phyloP scores from a whole-genome alignment of 352 stramenopile genomes.

The Aphanomyces astaci region DNA sequence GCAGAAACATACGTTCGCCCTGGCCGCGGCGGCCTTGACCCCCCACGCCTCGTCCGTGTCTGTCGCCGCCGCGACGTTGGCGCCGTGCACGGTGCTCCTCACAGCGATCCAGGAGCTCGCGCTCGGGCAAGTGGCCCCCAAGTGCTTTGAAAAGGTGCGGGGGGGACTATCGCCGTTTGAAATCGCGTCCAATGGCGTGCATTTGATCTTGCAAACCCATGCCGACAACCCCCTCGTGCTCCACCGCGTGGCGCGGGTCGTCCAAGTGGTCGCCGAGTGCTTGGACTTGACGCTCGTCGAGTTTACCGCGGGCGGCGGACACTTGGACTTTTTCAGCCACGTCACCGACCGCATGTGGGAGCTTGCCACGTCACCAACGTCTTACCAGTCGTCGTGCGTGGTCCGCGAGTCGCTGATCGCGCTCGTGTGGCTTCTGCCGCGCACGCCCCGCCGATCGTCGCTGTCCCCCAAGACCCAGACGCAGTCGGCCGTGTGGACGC shows the following conservation, averaged over 20 bases:
- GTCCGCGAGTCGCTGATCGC: slow-evolving; percentile 44
- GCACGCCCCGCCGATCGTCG: slow-evolving; percentile 15
- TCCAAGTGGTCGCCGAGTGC: slow-evolving; percentile 7
- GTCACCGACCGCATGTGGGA: slow-evolving; percentile 40
- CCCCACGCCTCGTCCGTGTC: not conserved
- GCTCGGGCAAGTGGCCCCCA: slow-evolving; percentile 30
- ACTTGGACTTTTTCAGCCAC: slow-evolving; percentile 46
- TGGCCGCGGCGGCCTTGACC: slow-evolving; percentile 27
- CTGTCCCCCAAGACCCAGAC: not conserved
- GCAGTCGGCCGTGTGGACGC: slow-evolving; percentile 27
- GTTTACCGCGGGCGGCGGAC: slow-evolving; percentile 36
- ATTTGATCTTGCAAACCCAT: slow-evolving; percentile 12
- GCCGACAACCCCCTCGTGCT: slow-evolving; percentile 31
- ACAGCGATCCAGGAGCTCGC: slow-evolving; percentile 52
- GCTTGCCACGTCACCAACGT: slow-evolving; percentile 46
- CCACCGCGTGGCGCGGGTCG: slow-evolving; percentile 32
- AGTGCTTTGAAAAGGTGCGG: slow-evolving; percentile 43
- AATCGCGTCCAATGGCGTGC: slow-evolving; percentile 30
- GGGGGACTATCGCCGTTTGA: slow-evolving; percentile 50
- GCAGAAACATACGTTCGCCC: slow-evolving; percentile 18
- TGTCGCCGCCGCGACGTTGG: not conserved
- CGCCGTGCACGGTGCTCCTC: slow-evolving; percentile 36
- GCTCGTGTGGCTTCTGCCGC: slow-evolving; percentile 65
- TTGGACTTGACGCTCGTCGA: slow-evolving; percentile 28
- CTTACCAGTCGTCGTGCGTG: slow-evolving; percentile 33